phyloP scores from a whole-genome alignment of 345 rosid genomes.

The Ricinus communis region DNA sequence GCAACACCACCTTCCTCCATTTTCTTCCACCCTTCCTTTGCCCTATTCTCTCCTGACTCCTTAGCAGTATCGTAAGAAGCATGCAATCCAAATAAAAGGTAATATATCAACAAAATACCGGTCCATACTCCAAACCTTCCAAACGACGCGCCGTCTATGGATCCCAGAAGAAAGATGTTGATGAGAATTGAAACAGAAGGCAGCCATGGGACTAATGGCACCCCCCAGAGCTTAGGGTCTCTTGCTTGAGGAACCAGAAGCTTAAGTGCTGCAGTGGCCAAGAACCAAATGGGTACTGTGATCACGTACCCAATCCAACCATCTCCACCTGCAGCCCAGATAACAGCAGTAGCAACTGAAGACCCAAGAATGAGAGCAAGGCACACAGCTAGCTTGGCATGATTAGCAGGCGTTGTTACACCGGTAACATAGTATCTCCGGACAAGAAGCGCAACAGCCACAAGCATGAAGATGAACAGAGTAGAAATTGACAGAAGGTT shows the following conservation, averaged over 20 bases:
- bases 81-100: conserved; percentile 23
- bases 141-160: conserved; percentile 22
- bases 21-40: background rate
- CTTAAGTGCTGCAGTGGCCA: conserved; percentile 8
- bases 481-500: conserved; percentile 67
- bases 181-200: conserved; percentile 24
- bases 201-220: conserved; percentile 29
- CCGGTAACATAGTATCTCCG: conserved; percentile 23
- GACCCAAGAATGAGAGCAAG: conserved; percentile 7
- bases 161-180: conserved; percentile 22
- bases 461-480: conserved; percentile 24
- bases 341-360: conserved; percentile 11
- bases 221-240: conserved; percentile 27
- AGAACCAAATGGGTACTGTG: conserved; percentile 16
- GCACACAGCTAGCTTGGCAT: background rate
- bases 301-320: conserved; percentile 25
- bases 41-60: background rate
- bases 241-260: conserved; percentile 19
- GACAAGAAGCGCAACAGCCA: conserved; percentile 21
- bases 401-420: conserved; percentile 6
- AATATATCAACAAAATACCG: conserved; percentile 20
- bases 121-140: conserved; percentile 23
- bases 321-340: conserved; percentile 2
- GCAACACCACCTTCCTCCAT: conserved; percentile 21
- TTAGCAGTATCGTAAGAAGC: conserved; percentile 27